A percentile compares a stretch with the other conserved stretches of the same genome.
These are phyloP conservation scores for Phytophthora palmivora DNA, from an alignment of 352 stramenopile species.

Conservation along the genomic window DNA sequence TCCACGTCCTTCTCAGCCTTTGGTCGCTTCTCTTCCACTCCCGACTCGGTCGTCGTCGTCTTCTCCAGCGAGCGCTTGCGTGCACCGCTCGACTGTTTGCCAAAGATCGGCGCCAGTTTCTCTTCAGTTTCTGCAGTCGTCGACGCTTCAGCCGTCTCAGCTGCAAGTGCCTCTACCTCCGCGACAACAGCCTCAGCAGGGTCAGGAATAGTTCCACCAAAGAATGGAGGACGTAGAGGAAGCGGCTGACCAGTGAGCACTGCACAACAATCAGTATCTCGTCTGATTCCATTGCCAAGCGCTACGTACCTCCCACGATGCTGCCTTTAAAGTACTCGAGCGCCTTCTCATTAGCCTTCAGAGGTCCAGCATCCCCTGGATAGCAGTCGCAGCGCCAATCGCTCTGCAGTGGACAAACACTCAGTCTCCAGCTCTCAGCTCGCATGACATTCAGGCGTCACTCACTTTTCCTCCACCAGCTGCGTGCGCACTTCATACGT, in stretches of 20 bases:
- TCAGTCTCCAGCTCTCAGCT: not conserved
- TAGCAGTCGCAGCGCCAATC: conserved; percentile 53
- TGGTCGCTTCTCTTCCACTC: conserved; percentile 21
- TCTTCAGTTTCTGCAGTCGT: conserved; percentile 8
- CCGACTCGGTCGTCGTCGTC: conserved; percentile 8
- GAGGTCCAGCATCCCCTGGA: conserved; percentile 54
- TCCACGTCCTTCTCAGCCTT: conserved; percentile 11
- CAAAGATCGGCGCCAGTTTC: conserved; percentile 42
- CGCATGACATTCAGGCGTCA: not conserved
- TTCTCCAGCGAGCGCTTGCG: conserved; percentile 55
- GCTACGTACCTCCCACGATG: conserved; percentile 57
- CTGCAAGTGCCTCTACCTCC: conserved; percentile 22
- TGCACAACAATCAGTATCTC: conserved; percentile 19
- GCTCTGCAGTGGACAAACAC: conserved; percentile 35
- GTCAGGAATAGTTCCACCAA: conserved; percentile 39
- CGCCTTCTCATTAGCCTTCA: conserved; percentile 50
- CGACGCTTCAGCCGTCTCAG: conserved; percentile 4
- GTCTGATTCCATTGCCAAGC: not conserved
- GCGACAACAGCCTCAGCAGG: conserved; percentile 30
- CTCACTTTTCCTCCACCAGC: conserved; percentile 65
- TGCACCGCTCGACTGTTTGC: conserved; percentile 21
- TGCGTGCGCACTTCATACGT: conserved; percentile 53
- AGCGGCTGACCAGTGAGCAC: conserved; percentile 52
- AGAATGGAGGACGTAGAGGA: conserved; percentile 45
- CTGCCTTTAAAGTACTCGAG: conserved; percentile 70